Percentiles rank a stretch among this genome's conserved stretches.
Conservation (phyloP, 1,284 basidiomycete species). For the Papiliotrema fonsecae region DNA sequence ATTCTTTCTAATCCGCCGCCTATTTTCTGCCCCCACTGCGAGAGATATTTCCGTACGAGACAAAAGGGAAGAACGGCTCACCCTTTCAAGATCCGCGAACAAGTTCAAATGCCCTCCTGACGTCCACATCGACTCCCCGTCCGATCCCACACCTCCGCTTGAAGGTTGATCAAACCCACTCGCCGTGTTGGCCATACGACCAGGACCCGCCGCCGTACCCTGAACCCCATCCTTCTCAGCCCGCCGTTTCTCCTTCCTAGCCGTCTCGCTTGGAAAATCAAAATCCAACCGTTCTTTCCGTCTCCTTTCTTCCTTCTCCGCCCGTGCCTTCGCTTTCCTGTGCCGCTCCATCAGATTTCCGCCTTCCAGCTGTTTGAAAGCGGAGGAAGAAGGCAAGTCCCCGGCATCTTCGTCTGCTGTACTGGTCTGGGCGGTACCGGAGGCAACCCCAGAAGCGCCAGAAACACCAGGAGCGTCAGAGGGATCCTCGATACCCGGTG, state of each 20-base stretch:
- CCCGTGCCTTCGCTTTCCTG: slow-evolving; percentile 24
- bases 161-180: too few species aligned
- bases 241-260: slow-evolving; percentile 19
- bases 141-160: not conserved
- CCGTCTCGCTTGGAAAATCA: slow-evolving; percentile 40
- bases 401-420: slow-evolving; percentile 11
- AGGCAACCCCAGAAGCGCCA: too few species aligned
- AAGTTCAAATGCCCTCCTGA: slow-evolving; percentile 45
- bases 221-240: slow-evolving; percentile 11
- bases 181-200: too few species aligned
- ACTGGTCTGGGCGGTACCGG: not conserved
- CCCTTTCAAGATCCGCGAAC: slow-evolving; percentile 44
- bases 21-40: too few species aligned
- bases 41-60: not conserved
- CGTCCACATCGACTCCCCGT: slow-evolving; percentile 16
- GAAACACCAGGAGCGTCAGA: too few species aligned
- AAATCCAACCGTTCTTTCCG: slow-evolving; percentile 32
- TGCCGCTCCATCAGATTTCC: slow-evolving; percentile 31
- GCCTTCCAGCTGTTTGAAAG: slow-evolving; percentile 1
- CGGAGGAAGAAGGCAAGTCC: slow-evolving; percentile 30
- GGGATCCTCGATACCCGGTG: not conserved
- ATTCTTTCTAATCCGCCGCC: too few species aligned
- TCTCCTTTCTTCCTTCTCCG: slow-evolving; percentile 22
- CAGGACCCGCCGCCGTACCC: slow-evolving; percentile 22
- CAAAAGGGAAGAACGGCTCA: slow-evolving; percentile 13